Conservation (phyloP, 345 rosid species). For the Trapa bicornis region DNA sequence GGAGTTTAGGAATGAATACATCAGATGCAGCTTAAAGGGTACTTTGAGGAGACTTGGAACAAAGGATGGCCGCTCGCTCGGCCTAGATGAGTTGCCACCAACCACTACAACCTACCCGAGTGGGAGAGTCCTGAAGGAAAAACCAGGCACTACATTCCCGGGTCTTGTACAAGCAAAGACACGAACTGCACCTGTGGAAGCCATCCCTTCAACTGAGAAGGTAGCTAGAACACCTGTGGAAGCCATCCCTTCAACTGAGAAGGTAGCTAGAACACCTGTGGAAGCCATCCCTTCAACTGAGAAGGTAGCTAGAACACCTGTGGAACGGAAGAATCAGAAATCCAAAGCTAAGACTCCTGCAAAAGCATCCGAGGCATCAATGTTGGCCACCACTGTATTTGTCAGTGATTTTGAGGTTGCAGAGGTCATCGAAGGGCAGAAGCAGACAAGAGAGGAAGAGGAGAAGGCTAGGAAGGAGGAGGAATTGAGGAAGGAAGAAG, state of each 20-base stretch:
- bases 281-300: no score
- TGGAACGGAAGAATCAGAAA: conserved; percentile 31
- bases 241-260: no score
- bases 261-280: no score
- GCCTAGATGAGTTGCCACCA: conserved; percentile 63
- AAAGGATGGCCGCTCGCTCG: conserved; percentile 72
- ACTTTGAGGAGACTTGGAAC: conserved; percentile 65
- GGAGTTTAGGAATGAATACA: conserved; percentile 58
- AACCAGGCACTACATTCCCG: conserved; percentile 9
- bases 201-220: conserved; percentile 17
- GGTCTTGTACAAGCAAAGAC: conserved; percentile 19
- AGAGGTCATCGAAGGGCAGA: conserved; percentile 29
- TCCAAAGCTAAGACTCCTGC: conserved; percentile 24
- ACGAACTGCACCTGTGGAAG: conserved; percentile 18
- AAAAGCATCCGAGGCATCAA: conserved; percentile 23
- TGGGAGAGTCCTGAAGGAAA: conserved; percentile 27
- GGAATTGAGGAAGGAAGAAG: conserved; percentile 55
- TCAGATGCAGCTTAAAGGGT: conserved; percentile 45
- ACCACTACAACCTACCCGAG: conserved; percentile 18
- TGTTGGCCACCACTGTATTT: conserved; percentile 20
- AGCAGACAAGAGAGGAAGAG: conserved; percentile 55
- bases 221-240: not conserved
- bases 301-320: conserved; percentile 8
- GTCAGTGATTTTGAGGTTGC: conserved; percentile 31
- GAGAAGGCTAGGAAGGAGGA: conserved; percentile 67